A percentile compares a stretch with the other conserved stretches of the same genome.
Conservation (phyloP, 1,139 yeast species). For the Candida buenavistaensis region DNA sequence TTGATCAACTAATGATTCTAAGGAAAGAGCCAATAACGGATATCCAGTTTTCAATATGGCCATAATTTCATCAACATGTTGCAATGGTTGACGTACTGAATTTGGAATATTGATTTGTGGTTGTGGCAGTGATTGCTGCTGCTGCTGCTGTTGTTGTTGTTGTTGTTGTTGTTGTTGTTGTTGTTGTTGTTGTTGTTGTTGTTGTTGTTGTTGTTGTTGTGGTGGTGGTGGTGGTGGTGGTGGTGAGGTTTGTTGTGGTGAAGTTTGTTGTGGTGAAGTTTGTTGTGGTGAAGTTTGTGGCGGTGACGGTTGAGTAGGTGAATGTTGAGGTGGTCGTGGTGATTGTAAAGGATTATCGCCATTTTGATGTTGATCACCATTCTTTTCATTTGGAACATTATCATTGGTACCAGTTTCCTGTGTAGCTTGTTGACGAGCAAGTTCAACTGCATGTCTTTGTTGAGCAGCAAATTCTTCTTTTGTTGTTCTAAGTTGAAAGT, state of each 20-base stretch:
- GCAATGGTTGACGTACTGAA: slow-evolving; percentile 74
- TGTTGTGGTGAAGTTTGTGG: no score
- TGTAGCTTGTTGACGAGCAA: slow-evolving; percentile 25
- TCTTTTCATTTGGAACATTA: slow-evolving; percentile 14
- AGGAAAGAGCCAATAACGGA: slow-evolving; percentile 86
- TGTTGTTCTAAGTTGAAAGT: slow-evolving; percentile 92
- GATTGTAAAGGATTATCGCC: slow-evolving; percentile 4
- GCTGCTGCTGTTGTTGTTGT: slow-evolving; percentile 13
- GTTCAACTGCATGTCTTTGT: slow-evolving; percentile 74
- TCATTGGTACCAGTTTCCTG: slow-evolving; percentile 27
- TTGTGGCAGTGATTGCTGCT: slow-evolving; percentile 5
- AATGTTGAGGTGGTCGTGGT: slow-evolving; percentile 11
- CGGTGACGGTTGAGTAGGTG: no score
- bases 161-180: no score
- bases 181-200: no score
- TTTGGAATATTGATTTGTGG: slow-evolving; percentile 13
- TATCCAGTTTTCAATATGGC: slow-evolving; percentile 94
- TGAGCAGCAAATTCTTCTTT: slow-evolving; percentile 90
- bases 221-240: no score
- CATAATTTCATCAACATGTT: slow-evolving; percentile 92
- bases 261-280: no score
- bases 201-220: slow-evolving; percentile 13
- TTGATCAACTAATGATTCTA: slow-evolving; percentile 95
- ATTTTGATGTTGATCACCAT: slow-evolving; percentile 5
- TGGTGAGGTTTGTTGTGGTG: no score